Evolutionary conservation across 192 early-diverging fungal genomes (phyloP).

Genomic region (Podila minutissima): DNA sequence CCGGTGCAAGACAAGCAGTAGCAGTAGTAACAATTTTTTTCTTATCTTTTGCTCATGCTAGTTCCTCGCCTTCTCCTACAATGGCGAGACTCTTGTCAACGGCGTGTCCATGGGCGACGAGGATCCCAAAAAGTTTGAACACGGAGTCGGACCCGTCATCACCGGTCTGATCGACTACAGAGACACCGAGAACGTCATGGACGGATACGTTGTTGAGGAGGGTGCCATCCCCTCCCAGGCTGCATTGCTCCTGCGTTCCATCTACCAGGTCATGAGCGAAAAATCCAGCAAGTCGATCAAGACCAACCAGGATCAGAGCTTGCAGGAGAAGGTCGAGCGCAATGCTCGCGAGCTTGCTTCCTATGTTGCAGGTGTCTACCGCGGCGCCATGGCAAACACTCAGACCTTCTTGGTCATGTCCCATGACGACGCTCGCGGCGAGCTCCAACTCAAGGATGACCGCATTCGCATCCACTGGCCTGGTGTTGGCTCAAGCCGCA

Average conservation of each 20-base stretch:
- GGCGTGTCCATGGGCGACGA: conserved; percentile 47
- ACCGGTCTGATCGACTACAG: conserved; percentile 58
- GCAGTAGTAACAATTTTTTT: not conserved
- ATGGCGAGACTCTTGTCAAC: conserved; percentile 31
- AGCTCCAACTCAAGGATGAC: conserved; percentile 45
- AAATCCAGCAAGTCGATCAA: conserved; percentile 13
- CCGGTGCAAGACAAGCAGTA: no score
- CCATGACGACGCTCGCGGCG: conserved; percentile 54
- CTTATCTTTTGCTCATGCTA: not conserved
- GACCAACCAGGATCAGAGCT: conserved; percentile 13
- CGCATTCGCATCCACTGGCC: conserved; percentile 44
- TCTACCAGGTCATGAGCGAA: conserved; percentile 36
- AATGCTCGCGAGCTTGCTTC: conserved; percentile 39
- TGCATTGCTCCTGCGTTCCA: conserved; percentile 11
- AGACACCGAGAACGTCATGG: conserved; percentile 43
- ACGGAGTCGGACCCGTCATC: conserved; percentile 54
- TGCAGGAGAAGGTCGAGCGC: conserved; percentile 35
- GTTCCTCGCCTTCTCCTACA: conserved; percentile 50
- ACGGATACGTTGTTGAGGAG: conserved; percentile 60
- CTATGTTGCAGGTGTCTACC: conserved; percentile 34
- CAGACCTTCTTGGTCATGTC: conserved; percentile 62
- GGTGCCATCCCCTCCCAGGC: conserved; percentile 49
- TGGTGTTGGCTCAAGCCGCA: conserved; percentile 37
- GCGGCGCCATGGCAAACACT: conserved; percentile 54
- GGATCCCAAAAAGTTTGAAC: conserved; percentile 34